These are phyloP conservation scores for Stephania japonica DNA, from an alignment of 164 flowering plant species.

Conservation along the genomic window DNA sequence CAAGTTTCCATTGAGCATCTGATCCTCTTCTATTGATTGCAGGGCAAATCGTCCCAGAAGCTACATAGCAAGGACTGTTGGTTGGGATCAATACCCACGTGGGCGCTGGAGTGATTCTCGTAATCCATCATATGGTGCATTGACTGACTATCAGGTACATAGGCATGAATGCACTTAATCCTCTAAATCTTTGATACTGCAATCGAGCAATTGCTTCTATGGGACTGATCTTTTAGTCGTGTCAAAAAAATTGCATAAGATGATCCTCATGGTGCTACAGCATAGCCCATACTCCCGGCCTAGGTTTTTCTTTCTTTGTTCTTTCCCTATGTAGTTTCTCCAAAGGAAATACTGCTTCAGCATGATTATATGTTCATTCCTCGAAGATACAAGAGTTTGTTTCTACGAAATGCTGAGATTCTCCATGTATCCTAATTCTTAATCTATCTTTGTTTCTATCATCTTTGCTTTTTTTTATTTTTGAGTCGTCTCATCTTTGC, in stretches of 20 bases:
- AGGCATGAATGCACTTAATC: not conserved
- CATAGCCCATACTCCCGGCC: not conserved
- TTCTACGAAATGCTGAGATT: not conserved
- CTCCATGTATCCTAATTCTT: not conserved
- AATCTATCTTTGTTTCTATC: not conserved
- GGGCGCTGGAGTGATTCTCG: slow-evolving; percentile 92
- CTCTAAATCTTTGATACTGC: not conserved
- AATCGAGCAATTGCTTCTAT: not conserved
- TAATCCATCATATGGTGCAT: slow-evolving; percentile 84
- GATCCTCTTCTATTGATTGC: slow-evolving; percentile 15
- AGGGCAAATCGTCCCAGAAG: slow-evolving; percentile 99
- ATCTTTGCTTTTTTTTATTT: no score
- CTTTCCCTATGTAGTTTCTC: not conserved
- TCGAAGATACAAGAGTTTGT: not conserved
- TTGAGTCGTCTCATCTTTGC: not conserved
- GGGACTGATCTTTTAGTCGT: not conserved
- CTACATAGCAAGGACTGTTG: slow-evolving; percentile 71
- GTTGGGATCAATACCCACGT: slow-evolving; percentile 88
- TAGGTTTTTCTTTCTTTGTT: not conserved
- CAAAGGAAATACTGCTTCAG: not conserved
- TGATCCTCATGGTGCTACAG: not conserved
- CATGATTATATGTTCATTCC: not conserved
- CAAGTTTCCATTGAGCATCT: not conserved
- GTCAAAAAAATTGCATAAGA: not conserved
- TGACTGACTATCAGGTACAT: slow-evolving; percentile 78